Evolutionary conservation across 768 basidiomycete species (phyloP).

Genomic region (Mycena albidolilacea): DNA sequence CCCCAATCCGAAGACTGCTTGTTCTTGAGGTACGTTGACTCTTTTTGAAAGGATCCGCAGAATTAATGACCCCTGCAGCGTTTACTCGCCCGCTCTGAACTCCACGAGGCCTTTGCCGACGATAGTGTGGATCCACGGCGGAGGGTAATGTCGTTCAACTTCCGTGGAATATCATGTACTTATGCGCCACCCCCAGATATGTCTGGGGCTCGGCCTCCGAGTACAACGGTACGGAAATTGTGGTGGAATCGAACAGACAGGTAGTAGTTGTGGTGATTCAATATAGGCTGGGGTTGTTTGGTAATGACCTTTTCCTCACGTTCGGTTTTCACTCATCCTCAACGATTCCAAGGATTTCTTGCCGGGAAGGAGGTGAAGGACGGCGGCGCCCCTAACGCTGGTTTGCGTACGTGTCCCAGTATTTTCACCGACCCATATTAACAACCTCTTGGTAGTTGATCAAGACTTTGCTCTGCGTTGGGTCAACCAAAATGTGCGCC

Average conservation of each 20-base stretch:
- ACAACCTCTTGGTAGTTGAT: constrained; percentile 49
- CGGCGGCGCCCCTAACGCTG: constrained; percentile 62
- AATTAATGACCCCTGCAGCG: constrained; percentile 14
- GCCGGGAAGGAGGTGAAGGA: constrained; percentile 58
- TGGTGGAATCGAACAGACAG: constrained; percentile 31
- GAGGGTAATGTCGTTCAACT: constrained; percentile 23
- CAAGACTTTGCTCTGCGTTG: constrained; percentile 61
- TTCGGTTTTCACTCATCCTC: neutral
- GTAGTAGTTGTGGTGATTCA: constrained; percentile 33
- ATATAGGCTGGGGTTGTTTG: constrained; percentile 1
- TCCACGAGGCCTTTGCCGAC: constrained; percentile 29
- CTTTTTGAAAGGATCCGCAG: no score
- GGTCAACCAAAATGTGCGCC: constrained; percentile 57
- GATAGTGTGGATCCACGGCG: constrained; percentile 43
- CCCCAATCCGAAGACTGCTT: constrained; percentile 48
- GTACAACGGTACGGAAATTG: constrained; percentile 34
- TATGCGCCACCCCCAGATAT: constrained; percentile 1
- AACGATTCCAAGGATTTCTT: constrained; percentile 63
- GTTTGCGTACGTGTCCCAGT: constrained; percentile 54
- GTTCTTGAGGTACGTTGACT: constrained; percentile 46
- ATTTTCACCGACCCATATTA: neutral
- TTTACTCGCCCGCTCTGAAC: constrained; percentile 25
- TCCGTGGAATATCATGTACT: neutral
- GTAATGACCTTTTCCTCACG: neutral
- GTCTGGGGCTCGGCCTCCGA: constrained; percentile 9